These are phyloP conservation scores for Brassica nigra DNA, from an alignment of 345 rosid genomes.

Conservation along the genomic window DNA sequence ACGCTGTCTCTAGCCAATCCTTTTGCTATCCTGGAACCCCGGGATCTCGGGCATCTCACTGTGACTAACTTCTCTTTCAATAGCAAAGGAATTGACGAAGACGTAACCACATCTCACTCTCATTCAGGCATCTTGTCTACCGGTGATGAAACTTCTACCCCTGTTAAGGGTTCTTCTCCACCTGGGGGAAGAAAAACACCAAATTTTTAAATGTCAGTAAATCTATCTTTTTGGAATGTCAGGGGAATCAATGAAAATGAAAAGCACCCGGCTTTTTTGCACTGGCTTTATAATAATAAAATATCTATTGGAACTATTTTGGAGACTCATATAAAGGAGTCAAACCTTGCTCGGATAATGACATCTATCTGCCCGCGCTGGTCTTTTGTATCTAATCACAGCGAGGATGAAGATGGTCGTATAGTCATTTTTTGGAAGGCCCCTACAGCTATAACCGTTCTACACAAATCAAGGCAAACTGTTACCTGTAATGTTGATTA, in stretches of 20 bases:
- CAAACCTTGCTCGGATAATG: background rate
- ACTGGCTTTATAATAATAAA: background rate
- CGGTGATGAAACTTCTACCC: too few species aligned
- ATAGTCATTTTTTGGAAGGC: background rate
- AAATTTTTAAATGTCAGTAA: background rate
- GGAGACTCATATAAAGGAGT: background rate
- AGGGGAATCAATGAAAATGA: background rate
- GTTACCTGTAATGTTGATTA: background rate
- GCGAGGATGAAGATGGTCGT: background rate
- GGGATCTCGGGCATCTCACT: too few species aligned
- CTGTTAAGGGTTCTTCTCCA: too few species aligned
- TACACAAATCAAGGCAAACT: background rate
- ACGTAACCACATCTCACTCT: too few species aligned
- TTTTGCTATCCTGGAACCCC: too few species aligned
- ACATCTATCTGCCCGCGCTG: background rate
- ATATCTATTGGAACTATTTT: background rate
- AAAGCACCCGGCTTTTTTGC: background rate
- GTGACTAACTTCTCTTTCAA: too few species aligned
- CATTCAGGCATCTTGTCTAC: too few species aligned
- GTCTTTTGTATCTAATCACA: background rate
- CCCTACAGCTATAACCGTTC: background rate
- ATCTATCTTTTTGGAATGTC: background rate
- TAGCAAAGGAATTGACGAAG: too few species aligned
- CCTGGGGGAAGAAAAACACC: too few species aligned
- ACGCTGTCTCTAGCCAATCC: too few species aligned